Evolutionary conservation across 2,329 filamentous ascomycete species (phyloP).

Genomic region (Trichoderma atrobrunneum): DNA sequence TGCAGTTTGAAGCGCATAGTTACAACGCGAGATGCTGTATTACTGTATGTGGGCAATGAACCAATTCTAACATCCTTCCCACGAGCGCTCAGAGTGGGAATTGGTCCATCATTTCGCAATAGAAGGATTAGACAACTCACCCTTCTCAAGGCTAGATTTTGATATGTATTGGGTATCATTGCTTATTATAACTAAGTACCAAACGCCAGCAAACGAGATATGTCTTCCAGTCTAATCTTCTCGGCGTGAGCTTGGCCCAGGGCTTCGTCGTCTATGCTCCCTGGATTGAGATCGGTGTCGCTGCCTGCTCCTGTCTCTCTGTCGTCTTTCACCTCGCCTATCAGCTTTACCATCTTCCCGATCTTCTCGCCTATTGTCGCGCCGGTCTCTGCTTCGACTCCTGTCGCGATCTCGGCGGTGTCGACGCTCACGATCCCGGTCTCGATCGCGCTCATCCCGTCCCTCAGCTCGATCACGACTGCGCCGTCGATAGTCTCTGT

Average conservation of each 20-base stretch:
- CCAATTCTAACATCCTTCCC: no score
- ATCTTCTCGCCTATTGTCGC: background rate
- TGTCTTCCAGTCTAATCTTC: background rate
- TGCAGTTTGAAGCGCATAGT: no score
- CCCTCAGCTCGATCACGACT: constrained; percentile 21
- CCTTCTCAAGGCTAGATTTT: no score
- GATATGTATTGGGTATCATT: background rate
- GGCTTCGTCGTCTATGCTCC: constrained; percentile 20
- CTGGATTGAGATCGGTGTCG: constrained; percentile 25
- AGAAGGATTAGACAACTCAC: no score
- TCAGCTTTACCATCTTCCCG: background rate
- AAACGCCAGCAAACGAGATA: background rate
- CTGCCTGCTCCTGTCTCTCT: constrained; percentile 22
- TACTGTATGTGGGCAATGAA: no score
- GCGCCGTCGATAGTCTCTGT: constrained; percentile 18
- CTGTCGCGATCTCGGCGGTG: constrained; percentile 16
- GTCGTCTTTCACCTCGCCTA: background rate
- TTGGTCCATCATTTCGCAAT: no score
- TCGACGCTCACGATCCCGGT: constrained; percentile 17
- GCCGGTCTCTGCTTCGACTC: constrained; percentile 18
- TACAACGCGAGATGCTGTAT: no score
- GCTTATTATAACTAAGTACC: background rate
- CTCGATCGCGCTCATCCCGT: constrained; percentile 11
- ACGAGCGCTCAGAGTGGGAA: no score
- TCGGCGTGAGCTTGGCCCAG: constrained; percentile 13